Percentiles rank a stretch among this genome's conserved stretches.
These are phyloP conservation scores for Starmera stellimalicola DNA, from an alignment of 1,139 yeast species.

Conservation along the genomic window DNA sequence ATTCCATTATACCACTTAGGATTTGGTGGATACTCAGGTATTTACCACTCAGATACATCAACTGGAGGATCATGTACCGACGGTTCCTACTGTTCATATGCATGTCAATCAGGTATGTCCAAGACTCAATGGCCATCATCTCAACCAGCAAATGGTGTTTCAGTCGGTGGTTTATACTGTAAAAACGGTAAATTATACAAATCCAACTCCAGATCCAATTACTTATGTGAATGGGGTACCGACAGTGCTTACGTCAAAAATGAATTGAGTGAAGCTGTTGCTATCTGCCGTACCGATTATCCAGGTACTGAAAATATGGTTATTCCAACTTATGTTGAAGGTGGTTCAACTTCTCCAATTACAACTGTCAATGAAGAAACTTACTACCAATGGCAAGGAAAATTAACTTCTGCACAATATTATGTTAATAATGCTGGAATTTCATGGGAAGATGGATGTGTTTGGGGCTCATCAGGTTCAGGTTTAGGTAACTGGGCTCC, in stretches of 20 bases:
- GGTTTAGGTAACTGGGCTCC: slow-evolving; percentile 84
- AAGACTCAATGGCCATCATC: slow-evolving; percentile 77
- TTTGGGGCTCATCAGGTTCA: slow-evolving; percentile 61
- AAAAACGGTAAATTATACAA: slow-evolving; percentile 60
- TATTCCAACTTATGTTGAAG: slow-evolving; percentile 61
- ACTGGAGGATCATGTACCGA: slow-evolving; percentile 63
- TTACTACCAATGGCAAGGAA: slow-evolving; percentile 61
- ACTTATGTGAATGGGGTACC: slow-evolving; percentile 74
- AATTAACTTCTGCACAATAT: slow-evolving; percentile 64
- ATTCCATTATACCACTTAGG: slow-evolving; percentile 48
- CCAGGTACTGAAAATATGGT: slow-evolving; percentile 89
- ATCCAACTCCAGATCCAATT: slow-evolving; percentile 45
- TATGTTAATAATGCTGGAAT: slow-evolving; percentile 80
- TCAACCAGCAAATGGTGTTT: slow-evolving; percentile 68
- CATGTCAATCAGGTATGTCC: slow-evolving; percentile 87
- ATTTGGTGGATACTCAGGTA: slow-evolving; percentile 68
- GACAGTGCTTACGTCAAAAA: slow-evolving; percentile 53
- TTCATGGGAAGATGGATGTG: slow-evolving; percentile 60
- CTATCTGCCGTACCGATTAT: slow-evolving; percentile 80
- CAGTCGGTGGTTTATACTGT: slow-evolving; percentile 74
- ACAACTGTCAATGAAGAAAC: slow-evolving; percentile 55
- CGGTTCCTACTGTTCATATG: slow-evolving; percentile 75
- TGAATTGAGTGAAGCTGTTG: slow-evolving; percentile 46
- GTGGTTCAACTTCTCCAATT: slow-evolving; percentile 48
- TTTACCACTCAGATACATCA: slow-evolving; percentile 52